Conservation (phyloP, 352 stramenopile species). For the Globisporangium carolinianum region DNA sequence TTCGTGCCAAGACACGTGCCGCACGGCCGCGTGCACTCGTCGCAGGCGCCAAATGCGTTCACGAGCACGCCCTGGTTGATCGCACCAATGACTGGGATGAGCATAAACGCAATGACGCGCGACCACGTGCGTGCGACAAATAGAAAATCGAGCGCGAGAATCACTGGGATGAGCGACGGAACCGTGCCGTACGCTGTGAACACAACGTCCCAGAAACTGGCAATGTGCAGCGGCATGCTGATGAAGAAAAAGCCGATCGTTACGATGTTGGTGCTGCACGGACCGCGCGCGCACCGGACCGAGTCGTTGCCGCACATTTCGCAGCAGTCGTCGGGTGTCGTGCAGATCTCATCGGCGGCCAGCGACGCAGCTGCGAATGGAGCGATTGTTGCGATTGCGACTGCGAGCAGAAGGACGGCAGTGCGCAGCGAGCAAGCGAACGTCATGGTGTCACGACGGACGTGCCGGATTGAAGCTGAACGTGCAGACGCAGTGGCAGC, state of each 20-base stretch:
- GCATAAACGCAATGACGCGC: conserved; percentile 35
- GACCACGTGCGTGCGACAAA: conserved; percentile 36
- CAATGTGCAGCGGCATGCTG: conserved; percentile 24
- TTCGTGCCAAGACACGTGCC: conserved; percentile 37
- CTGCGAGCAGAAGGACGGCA: no score
- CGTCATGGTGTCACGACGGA: no score
- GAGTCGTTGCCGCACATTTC: conserved; percentile 34
- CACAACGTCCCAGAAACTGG: conserved; percentile 43
- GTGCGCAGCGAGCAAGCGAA: no score
- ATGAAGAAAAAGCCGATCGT: conserved; percentile 47
- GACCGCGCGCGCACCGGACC: conserved; percentile 37
- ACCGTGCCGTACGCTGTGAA: conserved; percentile 52
- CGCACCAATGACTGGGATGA: conserved; percentile 37
- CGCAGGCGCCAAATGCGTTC: conserved; percentile 33
- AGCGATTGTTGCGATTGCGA: not conserved
- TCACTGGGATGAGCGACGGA: conserved; percentile 39
- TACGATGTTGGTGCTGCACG: conserved; percentile 38
- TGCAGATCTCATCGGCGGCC: conserved; percentile 2
- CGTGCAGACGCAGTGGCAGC: no score
- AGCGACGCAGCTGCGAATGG: not conserved
- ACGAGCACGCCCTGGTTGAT: conserved; percentile 38
- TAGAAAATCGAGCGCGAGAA: conserved; percentile 32
- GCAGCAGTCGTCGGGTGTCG: conserved; percentile 31
- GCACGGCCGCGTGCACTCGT: conserved; percentile 37
- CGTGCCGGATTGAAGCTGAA: no score